A percentile compares a stretch with the other conserved stretches of the same genome.
These are phyloP conservation scores for Beta lomatogona DNA, from an alignment of 179 eudicot species.

Conservation along the genomic window DNA sequence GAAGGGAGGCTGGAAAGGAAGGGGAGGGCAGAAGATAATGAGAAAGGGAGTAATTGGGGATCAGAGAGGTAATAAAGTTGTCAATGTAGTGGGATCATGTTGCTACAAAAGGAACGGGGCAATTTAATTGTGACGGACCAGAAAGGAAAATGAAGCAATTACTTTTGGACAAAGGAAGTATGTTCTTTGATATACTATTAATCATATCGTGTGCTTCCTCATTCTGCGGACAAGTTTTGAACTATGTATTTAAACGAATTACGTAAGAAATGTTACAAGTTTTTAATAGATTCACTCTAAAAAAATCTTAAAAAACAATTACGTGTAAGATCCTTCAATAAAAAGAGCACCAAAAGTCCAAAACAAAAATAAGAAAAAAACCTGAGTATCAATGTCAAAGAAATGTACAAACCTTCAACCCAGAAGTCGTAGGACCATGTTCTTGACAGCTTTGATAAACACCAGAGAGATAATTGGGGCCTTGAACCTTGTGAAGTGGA, in stretches of 20 bases:
- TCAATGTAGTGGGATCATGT: no score
- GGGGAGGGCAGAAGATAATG: no score
- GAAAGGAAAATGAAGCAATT: no score
- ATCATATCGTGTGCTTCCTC: not conserved
- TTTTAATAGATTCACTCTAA: not conserved
- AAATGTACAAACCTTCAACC: conserved; percentile 60
- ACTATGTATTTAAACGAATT: not conserved
- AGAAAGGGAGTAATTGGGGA: no score
- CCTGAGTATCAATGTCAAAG: not conserved
- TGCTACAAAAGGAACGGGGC: no score
- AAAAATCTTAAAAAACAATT: not conserved
- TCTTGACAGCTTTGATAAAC: conserved; percentile 55
- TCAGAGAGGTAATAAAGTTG: no score
- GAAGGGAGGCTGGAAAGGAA: no score
- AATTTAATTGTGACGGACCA: no score
- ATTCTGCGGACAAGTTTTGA: not conserved
- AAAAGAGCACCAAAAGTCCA: not conserved
- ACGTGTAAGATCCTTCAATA: not conserved
- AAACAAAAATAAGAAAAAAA: not conserved
- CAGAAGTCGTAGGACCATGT: conserved; percentile 77
- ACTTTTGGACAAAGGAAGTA: no score
- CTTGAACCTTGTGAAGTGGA: conserved; percentile 69
- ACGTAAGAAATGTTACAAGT: not conserved
- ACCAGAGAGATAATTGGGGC: conserved; percentile 72
- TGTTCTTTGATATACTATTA: not conserved